These are phyloP conservation scores for Monosporascus sp. DNA, from an alignment of 2,329 filamentous ascomycete species.

Conservation along the genomic window DNA sequence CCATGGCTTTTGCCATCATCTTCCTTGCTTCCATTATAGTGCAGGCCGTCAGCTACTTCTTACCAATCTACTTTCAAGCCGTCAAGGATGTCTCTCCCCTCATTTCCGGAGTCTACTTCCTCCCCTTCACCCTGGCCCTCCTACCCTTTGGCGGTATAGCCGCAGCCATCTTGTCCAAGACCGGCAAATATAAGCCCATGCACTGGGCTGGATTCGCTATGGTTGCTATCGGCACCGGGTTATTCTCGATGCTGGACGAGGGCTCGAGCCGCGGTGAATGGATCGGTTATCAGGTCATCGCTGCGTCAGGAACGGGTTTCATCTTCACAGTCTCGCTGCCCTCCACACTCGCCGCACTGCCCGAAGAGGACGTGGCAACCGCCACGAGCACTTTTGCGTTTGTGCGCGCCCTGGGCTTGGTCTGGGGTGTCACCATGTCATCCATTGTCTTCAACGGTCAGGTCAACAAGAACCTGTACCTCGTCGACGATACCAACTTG, in stretches of 20 bases:
- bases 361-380: constrained; percentile 20
- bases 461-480: constrained; percentile 3
- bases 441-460: constrained; percentile 25
- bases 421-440: constrained; percentile 33
- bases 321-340: constrained; percentile 31
- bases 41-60: constrained; percentile 24
- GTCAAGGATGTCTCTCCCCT: constrained; percentile 29
- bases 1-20: background rate
- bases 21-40: background rate
- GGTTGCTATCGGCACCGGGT: constrained; percentile 26
- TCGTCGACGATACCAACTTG: background rate
- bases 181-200: constrained; percentile 5
- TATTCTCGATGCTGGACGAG: constrained; percentile 28
- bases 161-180: constrained; percentile 19
- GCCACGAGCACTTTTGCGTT: constrained; percentile 31
- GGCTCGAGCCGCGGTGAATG: constrained; percentile 26
- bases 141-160: constrained; percentile 5
- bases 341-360: constrained; percentile 27
- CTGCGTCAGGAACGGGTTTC: constrained; percentile 31
- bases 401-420: constrained; percentile 31
- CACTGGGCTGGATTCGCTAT: constrained; percentile 19
- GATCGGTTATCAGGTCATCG: constrained; percentile 30
- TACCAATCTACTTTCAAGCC: constrained; percentile 25
- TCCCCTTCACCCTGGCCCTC: constrained; percentile 11
- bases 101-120: constrained; percentile 15